phyloP scores from a whole-genome alignment of 177 flowering plant species.

The Telopea speciosissima region DNA sequence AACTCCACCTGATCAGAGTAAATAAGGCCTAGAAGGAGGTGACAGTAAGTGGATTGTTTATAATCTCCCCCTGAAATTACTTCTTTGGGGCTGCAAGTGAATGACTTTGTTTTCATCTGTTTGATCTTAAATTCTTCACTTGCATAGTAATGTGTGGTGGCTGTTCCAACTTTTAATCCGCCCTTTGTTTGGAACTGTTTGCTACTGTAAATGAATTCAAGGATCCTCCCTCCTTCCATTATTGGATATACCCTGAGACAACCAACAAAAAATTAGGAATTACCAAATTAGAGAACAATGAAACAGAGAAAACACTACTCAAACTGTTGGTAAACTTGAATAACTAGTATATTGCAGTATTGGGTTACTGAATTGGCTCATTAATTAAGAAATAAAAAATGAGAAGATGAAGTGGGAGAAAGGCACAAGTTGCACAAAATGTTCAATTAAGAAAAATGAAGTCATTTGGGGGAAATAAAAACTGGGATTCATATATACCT shows the following conservation, averaged over 20 bases:
- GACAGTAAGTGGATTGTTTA: conserved; percentile 56
- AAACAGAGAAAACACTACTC: background rate
- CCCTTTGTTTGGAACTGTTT: conserved; percentile 49
- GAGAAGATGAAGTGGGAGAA: background rate
- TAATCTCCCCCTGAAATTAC: conserved; percentile 54
- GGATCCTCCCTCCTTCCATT: conserved; percentile 48
- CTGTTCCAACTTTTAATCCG: conserved; percentile 63
- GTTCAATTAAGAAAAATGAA: too few relatives aligned
- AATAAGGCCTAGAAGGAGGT: conserved; percentile 67
- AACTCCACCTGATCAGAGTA: conserved; percentile 53
- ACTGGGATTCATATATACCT: conserved; percentile 45
- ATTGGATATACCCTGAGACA: conserved; percentile 42
- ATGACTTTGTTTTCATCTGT: conserved; percentile 41
- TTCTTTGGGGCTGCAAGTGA: conserved; percentile 59
- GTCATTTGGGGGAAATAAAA: background rate
- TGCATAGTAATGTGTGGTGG: conserved; percentile 55
- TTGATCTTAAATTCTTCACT: conserved; percentile 52
- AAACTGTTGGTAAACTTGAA: too few relatives aligned
- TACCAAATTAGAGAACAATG: background rate
- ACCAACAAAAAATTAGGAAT: background rate
- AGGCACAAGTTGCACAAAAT: too few relatives aligned
- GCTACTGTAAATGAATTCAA: conserved; percentile 65
- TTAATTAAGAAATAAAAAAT: too few relatives aligned
- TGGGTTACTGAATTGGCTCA: too few relatives aligned
- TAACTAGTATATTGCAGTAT: too few relatives aligned